Conservation (phyloP, 306 rosid species). For the Sicyos baderoa region DNA sequence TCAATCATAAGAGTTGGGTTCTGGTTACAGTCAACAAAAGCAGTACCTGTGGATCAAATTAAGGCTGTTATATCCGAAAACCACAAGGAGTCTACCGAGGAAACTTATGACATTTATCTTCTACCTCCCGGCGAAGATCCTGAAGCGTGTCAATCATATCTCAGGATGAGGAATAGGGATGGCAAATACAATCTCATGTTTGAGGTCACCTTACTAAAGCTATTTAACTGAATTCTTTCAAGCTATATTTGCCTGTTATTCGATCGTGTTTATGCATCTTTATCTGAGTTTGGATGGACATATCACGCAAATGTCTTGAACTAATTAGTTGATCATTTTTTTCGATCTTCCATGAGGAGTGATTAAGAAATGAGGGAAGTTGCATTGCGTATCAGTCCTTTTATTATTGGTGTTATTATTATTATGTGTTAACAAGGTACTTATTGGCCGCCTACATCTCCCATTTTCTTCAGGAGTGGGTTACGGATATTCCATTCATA, state of each 20-base stretch:
- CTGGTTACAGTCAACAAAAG: conserved; percentile 57
- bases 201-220: conserved; percentile 52
- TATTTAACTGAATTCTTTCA: conserved; percentile 5
- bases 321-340: neutral
- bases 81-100: conserved; percentile 68
- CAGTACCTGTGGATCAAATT: conserved; percentile 71
- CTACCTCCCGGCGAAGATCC: conserved; percentile 99
- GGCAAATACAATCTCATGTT: conserved; percentile 99
- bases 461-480: conserved; percentile 80
- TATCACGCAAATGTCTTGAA: too few relatives aligned
- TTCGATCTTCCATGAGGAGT: neutral
- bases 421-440: neutral
- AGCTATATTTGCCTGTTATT: neutral
- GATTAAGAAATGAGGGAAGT: neutral
- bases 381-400: neutral
- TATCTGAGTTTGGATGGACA: too few relatives aligned
- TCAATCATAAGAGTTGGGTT: neutral
- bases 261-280: too few relatives aligned
- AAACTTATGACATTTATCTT: conserved; percentile 95
- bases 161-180: conserved; percentile 98
- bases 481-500: conserved; percentile 86
- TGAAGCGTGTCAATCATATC: conserved; percentile 97
- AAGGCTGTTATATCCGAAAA: conserved; percentile 63
- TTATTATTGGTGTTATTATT: neutral
- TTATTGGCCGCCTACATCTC: neutral